Conservation (phyloP, 2,329 filamentous ascomycete genomes). For the Neurospora crassa region DNA sequence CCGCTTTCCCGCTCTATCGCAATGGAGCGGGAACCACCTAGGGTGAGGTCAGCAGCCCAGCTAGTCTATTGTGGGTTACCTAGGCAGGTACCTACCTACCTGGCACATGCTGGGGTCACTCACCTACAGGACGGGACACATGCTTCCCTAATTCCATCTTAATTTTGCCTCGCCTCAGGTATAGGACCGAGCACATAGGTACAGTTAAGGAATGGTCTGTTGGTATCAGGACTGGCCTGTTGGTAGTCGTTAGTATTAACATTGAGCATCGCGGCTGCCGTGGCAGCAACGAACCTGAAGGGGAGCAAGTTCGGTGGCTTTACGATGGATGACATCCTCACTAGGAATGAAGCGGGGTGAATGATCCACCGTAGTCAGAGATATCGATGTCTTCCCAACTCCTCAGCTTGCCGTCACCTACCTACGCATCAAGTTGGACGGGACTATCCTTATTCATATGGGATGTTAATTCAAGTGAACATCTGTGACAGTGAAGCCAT, state of each 20-base stretch:
- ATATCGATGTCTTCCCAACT: neutral
- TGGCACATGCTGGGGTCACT: neutral
- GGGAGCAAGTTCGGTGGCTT: neutral
- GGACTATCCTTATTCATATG: neutral
- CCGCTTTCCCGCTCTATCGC: neutral
- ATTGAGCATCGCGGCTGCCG: neutral
- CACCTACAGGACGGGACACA: no score
- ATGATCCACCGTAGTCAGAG: neutral
- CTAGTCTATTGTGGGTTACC: neutral
- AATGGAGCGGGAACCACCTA: neutral
- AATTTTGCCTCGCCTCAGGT: neutral
- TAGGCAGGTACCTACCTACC: neutral
- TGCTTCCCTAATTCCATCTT: neutral
- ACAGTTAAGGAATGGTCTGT: no score
- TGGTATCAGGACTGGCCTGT: neutral
- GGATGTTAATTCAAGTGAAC: neutral
- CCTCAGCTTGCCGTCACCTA: neutral
- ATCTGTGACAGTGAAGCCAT: neutral
- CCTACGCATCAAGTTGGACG: neutral
- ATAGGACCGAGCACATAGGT: neutral
- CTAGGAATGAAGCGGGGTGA: neutral
- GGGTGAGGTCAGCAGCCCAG: neutral
- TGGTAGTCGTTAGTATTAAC: neutral
- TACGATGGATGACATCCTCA: neutral
- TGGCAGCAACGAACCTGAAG: neutral